phyloP scores from a whole-genome alignment of 2,329 filamentous ascomycete species.

The Pestalotiopsis sp. region DNA sequence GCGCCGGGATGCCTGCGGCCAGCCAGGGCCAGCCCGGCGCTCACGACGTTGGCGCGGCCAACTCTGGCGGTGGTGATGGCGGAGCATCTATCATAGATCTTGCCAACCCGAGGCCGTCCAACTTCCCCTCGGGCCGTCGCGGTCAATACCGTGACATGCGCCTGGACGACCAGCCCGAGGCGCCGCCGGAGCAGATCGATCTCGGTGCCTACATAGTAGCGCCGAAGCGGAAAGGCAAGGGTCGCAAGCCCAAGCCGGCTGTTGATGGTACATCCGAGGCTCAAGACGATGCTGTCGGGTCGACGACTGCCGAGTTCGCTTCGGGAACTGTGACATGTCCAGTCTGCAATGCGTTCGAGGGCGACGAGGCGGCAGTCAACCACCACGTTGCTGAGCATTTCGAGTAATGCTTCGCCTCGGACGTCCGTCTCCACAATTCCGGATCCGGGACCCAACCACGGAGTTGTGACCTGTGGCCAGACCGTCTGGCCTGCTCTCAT shows the following conservation, averaged over 20 bases:
- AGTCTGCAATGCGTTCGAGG: conserved; percentile 65
- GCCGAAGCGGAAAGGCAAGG: conserved; percentile 28
- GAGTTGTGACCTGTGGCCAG: background rate
- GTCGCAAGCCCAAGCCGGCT: conserved; percentile 21
- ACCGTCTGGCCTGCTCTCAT: background rate
- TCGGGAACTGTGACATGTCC: conserved; percentile 52
- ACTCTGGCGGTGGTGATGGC: background rate
- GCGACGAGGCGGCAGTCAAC: conserved; percentile 67
- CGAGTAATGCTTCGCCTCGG: conserved; percentile 23
- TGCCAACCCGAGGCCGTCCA: conserved; percentile 13
- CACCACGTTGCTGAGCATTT: conserved; percentile 67
- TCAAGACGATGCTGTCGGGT: conserved; percentile 16
- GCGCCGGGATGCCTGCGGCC: conserved; percentile 10
- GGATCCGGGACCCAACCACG: background rate
- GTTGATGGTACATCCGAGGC: conserved; percentile 15
- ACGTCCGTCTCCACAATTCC: background rate
- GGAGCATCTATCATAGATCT: background rate
- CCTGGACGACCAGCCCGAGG: conserved; percentile 34
- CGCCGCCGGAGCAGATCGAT: conserved; percentile 43
- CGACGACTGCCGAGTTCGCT: conserved; percentile 20
- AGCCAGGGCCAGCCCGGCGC: conserved; percentile 16
- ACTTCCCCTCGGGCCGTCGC: conserved; percentile 14
- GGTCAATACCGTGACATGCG: conserved; percentile 31
- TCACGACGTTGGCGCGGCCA: background rate
- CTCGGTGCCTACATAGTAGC: conserved; percentile 51